Conservation (phyloP, 2,329 filamentous ascomycete genomes). For the Microcyclospora pomicola region DNA sequence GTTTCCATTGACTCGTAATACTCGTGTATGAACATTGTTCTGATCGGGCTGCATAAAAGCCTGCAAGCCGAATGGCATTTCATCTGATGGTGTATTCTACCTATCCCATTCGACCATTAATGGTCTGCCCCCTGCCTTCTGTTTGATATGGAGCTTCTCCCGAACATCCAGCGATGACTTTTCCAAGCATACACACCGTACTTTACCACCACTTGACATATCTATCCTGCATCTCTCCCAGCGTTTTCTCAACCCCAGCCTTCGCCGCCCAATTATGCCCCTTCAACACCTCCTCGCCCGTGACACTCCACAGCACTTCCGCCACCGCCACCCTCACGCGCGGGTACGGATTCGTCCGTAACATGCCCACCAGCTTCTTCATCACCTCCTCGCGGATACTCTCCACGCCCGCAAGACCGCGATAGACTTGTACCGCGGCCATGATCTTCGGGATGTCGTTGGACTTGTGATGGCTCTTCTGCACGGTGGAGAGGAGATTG, state of each 20-base stretch:
- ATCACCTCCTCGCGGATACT: constrained; percentile 42
- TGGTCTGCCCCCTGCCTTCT: too few relatives aligned
- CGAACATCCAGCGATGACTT: too few relatives aligned
- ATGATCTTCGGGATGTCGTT: constrained; percentile 70
- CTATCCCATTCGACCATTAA: too few relatives aligned
- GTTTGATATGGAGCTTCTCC: too few relatives aligned
- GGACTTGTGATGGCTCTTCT: constrained; percentile 71
- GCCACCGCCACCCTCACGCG: constrained; percentile 42
- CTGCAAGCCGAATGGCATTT: too few relatives aligned
- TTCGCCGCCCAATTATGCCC: constrained; percentile 11
- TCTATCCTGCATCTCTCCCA: constrained; percentile 3
- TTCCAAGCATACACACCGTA: too few relatives aligned
- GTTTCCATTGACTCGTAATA: too few relatives aligned
- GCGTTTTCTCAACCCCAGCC: constrained; percentile 4
- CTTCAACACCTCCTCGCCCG: constrained; percentile 18
- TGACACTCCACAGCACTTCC: constrained; percentile 28
- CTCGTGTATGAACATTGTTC: too few relatives aligned
- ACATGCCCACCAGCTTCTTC: constrained; percentile 56
- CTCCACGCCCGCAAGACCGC: constrained; percentile 46
- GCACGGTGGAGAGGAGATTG: constrained; percentile 53
- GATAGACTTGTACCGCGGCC: constrained; percentile 68
- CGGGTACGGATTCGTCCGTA: constrained; percentile 67
- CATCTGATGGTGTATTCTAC: too few relatives aligned
- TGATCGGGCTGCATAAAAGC: too few relatives aligned
- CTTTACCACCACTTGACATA: not conserved